A percentile compares a stretch with the other conserved stretches of the same genome.
These are phyloP conservation scores for Cyberlindnera americana DNA, from an alignment of 805 yeast genomes.

Conservation along the genomic window DNA sequence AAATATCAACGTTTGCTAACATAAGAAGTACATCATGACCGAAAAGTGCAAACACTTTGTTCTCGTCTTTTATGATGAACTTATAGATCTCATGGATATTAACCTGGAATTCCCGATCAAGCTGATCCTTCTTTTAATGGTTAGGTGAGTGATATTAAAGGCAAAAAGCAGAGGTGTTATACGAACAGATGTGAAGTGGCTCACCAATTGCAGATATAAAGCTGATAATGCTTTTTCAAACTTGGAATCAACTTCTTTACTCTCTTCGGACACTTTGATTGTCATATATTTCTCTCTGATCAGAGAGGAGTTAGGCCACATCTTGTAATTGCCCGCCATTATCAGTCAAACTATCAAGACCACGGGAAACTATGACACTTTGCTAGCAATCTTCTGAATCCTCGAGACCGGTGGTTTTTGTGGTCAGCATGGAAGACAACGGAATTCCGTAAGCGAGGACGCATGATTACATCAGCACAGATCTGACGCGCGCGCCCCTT, in stretches of 20 bases:
- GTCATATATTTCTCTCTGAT: slow-evolving; percentile 10
- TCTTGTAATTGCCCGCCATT: too few relatives aligned
- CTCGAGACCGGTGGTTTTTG: too few relatives aligned
- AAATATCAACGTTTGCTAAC: slow-evolving; percentile 12
- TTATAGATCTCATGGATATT: slow-evolving; percentile 12
- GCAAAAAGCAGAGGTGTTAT: too few relatives aligned
- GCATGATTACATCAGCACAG: too few relatives aligned
- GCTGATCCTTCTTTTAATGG: background rate
- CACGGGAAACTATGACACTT: too few relatives aligned
- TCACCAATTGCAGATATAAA: slow-evolving; percentile 2
- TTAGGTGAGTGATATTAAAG: too few relatives aligned
- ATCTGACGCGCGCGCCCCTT: too few relatives aligned
- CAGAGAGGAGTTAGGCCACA: slow-evolving; percentile 12
- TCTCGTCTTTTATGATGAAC: slow-evolving; percentile 8
- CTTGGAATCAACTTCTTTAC: background rate
- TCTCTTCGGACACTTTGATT: background rate
- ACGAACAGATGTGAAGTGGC: too few relatives aligned
- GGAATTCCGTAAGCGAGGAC: too few relatives aligned
- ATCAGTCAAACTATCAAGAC: too few relatives aligned
- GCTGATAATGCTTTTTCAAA: background rate
- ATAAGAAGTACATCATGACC: slow-evolving; percentile 13
- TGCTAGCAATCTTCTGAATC: too few relatives aligned
- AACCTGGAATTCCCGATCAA: slow-evolving; percentile 5
- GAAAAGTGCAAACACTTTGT: slow-evolving; percentile 9
- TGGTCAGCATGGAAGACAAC: too few relatives aligned